These are phyloP conservation scores for Pseudopithomyces chartarum DNA, from an alignment of 2,329 filamentous ascomycete species.

Conservation along the genomic window DNA sequence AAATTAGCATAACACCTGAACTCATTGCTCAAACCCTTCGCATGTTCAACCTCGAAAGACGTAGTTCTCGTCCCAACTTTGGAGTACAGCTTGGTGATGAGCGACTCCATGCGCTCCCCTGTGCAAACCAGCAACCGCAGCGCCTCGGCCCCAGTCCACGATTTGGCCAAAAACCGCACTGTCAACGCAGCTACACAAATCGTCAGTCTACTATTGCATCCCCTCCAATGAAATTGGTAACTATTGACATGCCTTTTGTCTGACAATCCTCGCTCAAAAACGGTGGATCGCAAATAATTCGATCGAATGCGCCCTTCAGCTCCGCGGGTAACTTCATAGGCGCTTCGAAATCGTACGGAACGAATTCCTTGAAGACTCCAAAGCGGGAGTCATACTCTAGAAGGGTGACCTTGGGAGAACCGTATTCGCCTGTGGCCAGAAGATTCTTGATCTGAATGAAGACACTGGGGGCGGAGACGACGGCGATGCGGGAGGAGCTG, in stretches of 20 bases:
- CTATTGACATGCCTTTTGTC: constrained; percentile 64
- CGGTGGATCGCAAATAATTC: constrained; percentile 77
- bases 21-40: constrained; percentile 77
- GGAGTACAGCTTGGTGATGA: constrained; percentile 70
- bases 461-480: constrained; percentile 76
- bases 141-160: constrained; percentile 41
- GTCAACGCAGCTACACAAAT: constrained; percentile 68
- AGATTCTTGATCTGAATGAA: constrained; percentile 78
- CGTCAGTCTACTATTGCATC: constrained; percentile 4
- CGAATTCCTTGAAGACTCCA: constrained; percentile 73
- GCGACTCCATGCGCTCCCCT: constrained; percentile 72
- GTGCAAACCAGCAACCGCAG: constrained; percentile 69
- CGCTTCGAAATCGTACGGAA: constrained; percentile 74
- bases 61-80: constrained; percentile 68
- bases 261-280: constrained; percentile 82
- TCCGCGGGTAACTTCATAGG: constrained; percentile 68
- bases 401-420: constrained; percentile 63
- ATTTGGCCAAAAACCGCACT: constrained; percentile 71
- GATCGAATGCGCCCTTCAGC: constrained; percentile 68
- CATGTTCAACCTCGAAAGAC: constrained; percentile 70
- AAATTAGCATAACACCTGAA: constrained; percentile 83
- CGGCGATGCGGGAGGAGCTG: constrained; percentile 64
- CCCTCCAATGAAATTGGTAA: no score
- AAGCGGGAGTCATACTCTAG: constrained; percentile 79
- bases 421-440: constrained; percentile 53